Base-by-base conservation (phyloP, 2,329 filamentous ascomycete species). In the Aspergillus pseudonomiae region DNA sequence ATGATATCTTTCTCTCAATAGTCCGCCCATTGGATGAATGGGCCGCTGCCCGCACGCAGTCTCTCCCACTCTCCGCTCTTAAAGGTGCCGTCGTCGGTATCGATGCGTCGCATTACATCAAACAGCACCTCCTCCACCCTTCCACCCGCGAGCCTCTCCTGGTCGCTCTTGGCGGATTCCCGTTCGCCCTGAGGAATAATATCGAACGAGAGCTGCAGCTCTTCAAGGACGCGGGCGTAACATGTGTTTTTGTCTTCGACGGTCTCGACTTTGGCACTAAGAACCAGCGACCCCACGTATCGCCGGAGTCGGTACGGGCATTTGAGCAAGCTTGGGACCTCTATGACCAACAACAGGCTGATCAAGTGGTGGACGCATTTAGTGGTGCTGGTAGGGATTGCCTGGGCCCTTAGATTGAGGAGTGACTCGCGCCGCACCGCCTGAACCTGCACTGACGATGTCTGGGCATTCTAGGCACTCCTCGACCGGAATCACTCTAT, bases 231-330 rank as follows among this genome's bases (percentile, higher is more conserved):
- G 82, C 89, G 71, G 86, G 87, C 24, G 89, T 96, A 59, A 87
- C 83, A n/a, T 92, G 92, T 2, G 82, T 96, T 67, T 98, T 99
- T 77, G 85, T 99, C 58, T 99, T 99, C 79, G 92, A 94, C 76
- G 95, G 95, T 41, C 87, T 97, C 72, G 88, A 93, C 45, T 86
- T 93, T 65, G 88, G 89, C 45, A 91, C 91, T 62, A 90, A 91
- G 73, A 89, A 94, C 72, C 88, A 91, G 54, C 80, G 82, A 12
- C 83, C 85, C 65, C 76, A 76, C 36, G 84, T 89, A 64, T 83
- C 88, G 28, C 84, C 90, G 60, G 85, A 88, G 68, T 86, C 87
- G 53, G 87, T 87, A 30, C 85, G 85, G 56, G 89, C 89, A 68
- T 93, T 92, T 58, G 86, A 91, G 68, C 83, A 89, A 63, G 95